Percentiles rank a stretch among this genome's conserved stretches.
These are phyloP conservation scores for Kodamaea plutei DNA, from an alignment of 1,139 yeast genomes.

Conservation along the genomic window DNA sequence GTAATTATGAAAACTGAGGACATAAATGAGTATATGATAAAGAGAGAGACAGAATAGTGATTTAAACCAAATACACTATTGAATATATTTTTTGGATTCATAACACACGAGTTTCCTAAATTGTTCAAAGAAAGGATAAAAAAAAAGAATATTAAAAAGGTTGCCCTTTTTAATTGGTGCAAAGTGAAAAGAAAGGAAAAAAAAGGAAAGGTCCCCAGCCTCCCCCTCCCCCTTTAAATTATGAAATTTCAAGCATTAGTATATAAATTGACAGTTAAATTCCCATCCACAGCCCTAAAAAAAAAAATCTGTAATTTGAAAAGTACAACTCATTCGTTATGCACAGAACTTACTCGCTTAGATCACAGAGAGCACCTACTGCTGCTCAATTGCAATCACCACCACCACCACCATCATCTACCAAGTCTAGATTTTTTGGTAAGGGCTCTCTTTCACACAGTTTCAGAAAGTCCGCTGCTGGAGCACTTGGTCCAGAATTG, in stretches of 20 bases:
- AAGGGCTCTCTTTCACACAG: slow-evolving; percentile 78
- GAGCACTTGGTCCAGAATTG: slow-evolving; percentile 91
- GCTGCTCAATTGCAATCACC: slow-evolving; percentile 93
- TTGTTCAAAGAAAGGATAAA: too few species aligned
- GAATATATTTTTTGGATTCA: too few species aligned
- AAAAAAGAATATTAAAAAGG: too few species aligned
- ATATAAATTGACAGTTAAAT: slow-evolving; percentile 6
- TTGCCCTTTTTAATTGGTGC: too few species aligned
- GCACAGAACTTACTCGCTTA: slow-evolving; percentile 98
- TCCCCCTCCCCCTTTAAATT: slow-evolving; percentile 9
- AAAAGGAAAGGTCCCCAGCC: slow-evolving; percentile 1
- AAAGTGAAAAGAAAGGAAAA: slow-evolving; percentile 1
- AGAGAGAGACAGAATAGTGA: too few species aligned
- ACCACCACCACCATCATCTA: slow-evolving; percentile 88
- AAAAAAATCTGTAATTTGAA: too few species aligned
- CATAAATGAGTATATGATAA: too few species aligned
- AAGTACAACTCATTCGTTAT: slow-evolving; percentile 42
- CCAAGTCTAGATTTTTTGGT: slow-evolving; percentile 85
- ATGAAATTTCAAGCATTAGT: slow-evolving; percentile 5
- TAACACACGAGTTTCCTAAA: too few species aligned
- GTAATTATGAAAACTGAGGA: too few species aligned
- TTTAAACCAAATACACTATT: too few species aligned
- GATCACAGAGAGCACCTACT: slow-evolving; percentile 94
- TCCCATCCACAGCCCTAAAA: too few species aligned
- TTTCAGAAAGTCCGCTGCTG: slow-evolving; percentile 85